Evolutionary conservation across 768 basidiomycete genomes (phyloP), one percentile per base, ranked within the genome.

Genomic region (Lentinula edodes): DNA sequence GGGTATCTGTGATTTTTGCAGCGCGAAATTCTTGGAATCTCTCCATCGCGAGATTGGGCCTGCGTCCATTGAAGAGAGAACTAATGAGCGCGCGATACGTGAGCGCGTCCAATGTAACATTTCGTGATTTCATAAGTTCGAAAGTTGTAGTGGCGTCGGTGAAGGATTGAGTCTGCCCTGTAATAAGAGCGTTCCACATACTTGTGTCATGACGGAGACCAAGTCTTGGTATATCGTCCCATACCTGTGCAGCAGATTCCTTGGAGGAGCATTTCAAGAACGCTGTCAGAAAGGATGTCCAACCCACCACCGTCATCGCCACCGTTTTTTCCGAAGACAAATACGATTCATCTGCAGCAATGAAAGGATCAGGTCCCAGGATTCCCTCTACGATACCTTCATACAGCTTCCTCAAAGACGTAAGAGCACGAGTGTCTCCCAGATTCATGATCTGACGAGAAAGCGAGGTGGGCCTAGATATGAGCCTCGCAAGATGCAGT

Each of bases 141-240:
- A 91, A 94, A 1, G 82, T 79, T 8, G 73, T 73, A 51, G 86
- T 72, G 10, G 88, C 84, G 57, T 85, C 79, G 2, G 78, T 75
- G 15, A 79, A 71, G 56, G 82, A 77, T 52, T 79, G 74, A 36
- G 78, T 80, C 65, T 88, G 87, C 7, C 84, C 83, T 52, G 86
- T 82, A 41, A 95, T 74, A 48, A 92, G 78, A 15, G 85, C 83
- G 9, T 83, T 90, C 91, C 92, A 94, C 53, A 84, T 80, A 32
- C 78, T 73, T 8, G 82, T 71, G 1, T 80, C 80, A n/a, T 86
- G 86, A 41, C 61, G 70, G 41, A 88, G 70, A 0, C 78, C 79
- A 20, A 79, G 72, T 41, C 71, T 66, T 16, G 74, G 58, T 74
- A 91, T 81, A 69, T 91, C 90, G 39, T 81, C 76, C 92, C 92